Conservation (phyloP, 1,139 yeast genomes). For the Kurtzmaniella quercitrusa region DNA sequence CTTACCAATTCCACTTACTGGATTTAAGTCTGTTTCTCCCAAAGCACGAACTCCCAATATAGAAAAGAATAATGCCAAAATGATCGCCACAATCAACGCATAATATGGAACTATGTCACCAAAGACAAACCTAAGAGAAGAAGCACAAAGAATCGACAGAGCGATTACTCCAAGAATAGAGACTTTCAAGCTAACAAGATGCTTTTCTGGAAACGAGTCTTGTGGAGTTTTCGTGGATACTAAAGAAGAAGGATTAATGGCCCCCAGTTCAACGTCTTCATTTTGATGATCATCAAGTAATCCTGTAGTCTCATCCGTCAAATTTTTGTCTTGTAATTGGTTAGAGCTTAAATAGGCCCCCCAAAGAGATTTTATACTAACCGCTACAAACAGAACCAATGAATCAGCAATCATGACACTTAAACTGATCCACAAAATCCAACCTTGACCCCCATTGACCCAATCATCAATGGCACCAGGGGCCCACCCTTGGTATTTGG, state of each 20-base stretch:
- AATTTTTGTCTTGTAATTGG: conserved; percentile 1
- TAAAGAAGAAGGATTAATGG: not conserved
- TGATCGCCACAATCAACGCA: conserved; percentile 62
- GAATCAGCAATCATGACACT: conserved; percentile 95
- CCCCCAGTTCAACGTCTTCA: not conserved
- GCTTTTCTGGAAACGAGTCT: conserved; percentile 16
- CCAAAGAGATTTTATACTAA: conserved; percentile 44
- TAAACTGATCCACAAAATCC: conserved; percentile 93
- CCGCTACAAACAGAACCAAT: conserved; percentile 70
- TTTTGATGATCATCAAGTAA: not conserved
- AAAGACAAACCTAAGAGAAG: conserved; percentile 62
- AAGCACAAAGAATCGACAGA: conserved; percentile 65
- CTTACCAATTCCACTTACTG: conserved; percentile 95
- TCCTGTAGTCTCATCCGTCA: not conserved
- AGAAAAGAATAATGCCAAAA: conserved; percentile 74
- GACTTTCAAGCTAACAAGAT: conserved; percentile 47
- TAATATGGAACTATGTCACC: conserved; percentile 69
- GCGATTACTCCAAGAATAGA: conserved; percentile 58
- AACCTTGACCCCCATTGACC: conserved; percentile 92
- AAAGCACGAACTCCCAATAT: conserved; percentile 87
- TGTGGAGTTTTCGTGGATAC: not conserved
- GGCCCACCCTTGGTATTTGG: conserved; percentile 74
- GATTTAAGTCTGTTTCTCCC: conserved; percentile 95
- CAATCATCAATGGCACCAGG: conserved; percentile 88
- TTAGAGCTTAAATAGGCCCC: conserved; percentile 5